Percentiles rank a stretch among this genome's conserved stretches.
phyloP scores from a whole-genome alignment of 2,329 filamentous ascomycete species.

The Fusarium staphyleae region DNA sequence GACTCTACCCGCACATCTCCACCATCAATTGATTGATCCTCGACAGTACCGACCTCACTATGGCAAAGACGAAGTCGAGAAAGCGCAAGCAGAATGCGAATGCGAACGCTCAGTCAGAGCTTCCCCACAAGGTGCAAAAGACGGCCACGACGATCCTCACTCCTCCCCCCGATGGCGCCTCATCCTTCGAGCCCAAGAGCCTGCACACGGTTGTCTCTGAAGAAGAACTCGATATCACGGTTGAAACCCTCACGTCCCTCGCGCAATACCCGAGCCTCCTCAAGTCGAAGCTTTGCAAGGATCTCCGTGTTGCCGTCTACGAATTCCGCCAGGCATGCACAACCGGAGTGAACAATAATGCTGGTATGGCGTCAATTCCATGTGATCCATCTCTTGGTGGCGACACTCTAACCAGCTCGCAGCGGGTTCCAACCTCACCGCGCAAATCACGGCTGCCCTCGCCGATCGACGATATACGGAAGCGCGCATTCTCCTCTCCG shows the following conservation, averaged over 20 bases:
- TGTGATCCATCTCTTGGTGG: neutral
- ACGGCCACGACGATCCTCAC: slow-evolving; percentile 40
- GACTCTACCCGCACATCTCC: neutral
- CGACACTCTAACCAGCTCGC: slow-evolving; percentile 6
- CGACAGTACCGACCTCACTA: slow-evolving; percentile 26
- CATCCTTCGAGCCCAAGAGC: slow-evolving; percentile 53
- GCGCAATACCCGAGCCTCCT: slow-evolving; percentile 66
- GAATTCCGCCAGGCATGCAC: slow-evolving; percentile 74
- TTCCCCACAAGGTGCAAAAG: slow-evolving; percentile 51
- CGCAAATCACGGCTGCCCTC: slow-evolving; percentile 70
- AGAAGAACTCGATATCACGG: slow-evolving; percentile 71
- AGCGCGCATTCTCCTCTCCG: slow-evolving; percentile 69
- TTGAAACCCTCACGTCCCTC: slow-evolving; percentile 68
- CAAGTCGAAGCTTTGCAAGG: slow-evolving; percentile 73
- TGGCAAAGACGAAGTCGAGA: slow-evolving; percentile 55
- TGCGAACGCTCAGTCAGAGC: slow-evolving; percentile 42
- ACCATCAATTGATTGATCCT: neutral
- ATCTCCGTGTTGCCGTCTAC: slow-evolving; percentile 71
- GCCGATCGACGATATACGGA: slow-evolving; percentile 70
- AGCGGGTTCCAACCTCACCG: slow-evolving; percentile 69
- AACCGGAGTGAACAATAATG: slow-evolving; percentile 69
- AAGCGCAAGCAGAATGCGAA: slow-evolving; percentile 54
- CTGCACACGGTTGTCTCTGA: slow-evolving; percentile 63
- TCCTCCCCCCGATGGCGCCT: slow-evolving; percentile 47
- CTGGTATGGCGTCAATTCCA: slow-evolving; percentile 46